These are phyloP conservation scores for Coemansia sp. DNA, from an alignment of 192 early-diverging fungal species.

Conservation along the genomic window DNA sequence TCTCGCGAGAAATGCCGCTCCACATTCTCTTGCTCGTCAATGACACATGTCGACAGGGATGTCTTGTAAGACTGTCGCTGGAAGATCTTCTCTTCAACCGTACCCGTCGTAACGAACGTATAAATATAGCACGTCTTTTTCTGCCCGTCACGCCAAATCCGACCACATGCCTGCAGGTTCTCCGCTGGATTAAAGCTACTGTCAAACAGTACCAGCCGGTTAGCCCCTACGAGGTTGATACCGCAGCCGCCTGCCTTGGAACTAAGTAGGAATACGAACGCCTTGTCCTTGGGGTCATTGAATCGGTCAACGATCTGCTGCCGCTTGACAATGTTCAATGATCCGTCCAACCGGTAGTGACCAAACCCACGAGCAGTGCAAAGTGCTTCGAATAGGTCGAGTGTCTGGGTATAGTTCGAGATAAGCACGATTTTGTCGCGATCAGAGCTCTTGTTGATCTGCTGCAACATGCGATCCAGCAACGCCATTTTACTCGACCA, in stretches of 20 bases:
- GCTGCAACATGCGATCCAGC: constrained; percentile 74
- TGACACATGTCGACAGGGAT: constrained; percentile 89
- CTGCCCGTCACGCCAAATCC: constrained; percentile 89
- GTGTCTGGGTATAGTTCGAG: constrained; percentile 98
- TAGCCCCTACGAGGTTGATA: constrained; percentile 97
- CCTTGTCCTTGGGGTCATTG: constrained; percentile 83
- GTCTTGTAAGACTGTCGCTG: constrained; percentile 88
- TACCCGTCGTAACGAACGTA: constrained; percentile 95
- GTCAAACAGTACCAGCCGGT: constrained; percentile 94
- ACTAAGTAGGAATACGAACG: constrained; percentile 95
- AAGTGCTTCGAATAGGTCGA: constrained; percentile 92
- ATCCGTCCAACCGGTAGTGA: constrained; percentile 86
- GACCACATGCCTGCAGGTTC: constrained; percentile 90
- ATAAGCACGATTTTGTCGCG: constrained; percentile 98
- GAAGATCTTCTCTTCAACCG: constrained; percentile 99
- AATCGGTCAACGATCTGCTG: constrained; percentile 96
- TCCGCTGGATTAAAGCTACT: constrained; percentile 92
- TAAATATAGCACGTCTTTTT: constrained; percentile 92
- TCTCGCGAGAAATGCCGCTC: constrained; percentile 95
- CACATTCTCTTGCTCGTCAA: constrained; percentile 91
- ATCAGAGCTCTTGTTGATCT: constrained; percentile 67
- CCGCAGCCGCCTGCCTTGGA: constrained; percentile 99
- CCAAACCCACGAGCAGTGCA: constrained; percentile 77
- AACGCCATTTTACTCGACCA: constrained; percentile 95
- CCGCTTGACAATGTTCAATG: constrained; percentile 89